Conservation (phyloP, 75 land plant genomes). For the Isoetes taiwanensis region DNA sequence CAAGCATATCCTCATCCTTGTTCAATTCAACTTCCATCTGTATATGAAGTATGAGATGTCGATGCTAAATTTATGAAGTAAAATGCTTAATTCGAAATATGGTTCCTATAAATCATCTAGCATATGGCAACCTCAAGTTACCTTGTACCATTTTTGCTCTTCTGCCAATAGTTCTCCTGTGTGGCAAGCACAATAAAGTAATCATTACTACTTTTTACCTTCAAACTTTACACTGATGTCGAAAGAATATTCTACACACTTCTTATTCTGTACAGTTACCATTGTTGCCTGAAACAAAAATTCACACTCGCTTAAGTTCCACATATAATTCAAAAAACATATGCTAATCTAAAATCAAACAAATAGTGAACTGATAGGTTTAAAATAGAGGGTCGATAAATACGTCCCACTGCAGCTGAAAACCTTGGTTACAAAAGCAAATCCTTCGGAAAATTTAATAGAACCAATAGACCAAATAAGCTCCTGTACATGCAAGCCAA, state of each 20-base stretch:
- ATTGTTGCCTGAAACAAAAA: constrained; percentile 61
- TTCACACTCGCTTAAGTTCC: too few species aligned
- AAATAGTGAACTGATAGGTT: neutral
- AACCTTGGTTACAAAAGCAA: constrained; percentile 53
- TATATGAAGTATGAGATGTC: neutral
- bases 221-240: constrained; percentile 54
- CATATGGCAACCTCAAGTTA: constrained; percentile 54
- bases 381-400: neutral
- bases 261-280: constrained; percentile 83
- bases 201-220: constrained; percentile 16
- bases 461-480: constrained; percentile 38
- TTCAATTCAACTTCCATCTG: constrained; percentile 3
- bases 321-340: neutral
- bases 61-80: neutral
- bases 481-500: constrained; percentile 53
- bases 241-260: constrained; percentile 76
- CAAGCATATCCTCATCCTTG: constrained; percentile 10
- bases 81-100: constrained; percentile 9
- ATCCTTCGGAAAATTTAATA: constrained; percentile 44
- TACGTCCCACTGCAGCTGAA: constrained; percentile 82
- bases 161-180: constrained; percentile 30
- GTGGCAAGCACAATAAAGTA: constrained; percentile 17
- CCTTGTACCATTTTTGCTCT: constrained; percentile 48
- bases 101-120: constrained; percentile 61
- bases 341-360: neutral